Percentiles rank a stretch among this genome's conserved stretches.
Evolutionary conservation across 352 stramenopile genomes (phyloP).

Genomic region (Globisporangium perplexum): DNA sequence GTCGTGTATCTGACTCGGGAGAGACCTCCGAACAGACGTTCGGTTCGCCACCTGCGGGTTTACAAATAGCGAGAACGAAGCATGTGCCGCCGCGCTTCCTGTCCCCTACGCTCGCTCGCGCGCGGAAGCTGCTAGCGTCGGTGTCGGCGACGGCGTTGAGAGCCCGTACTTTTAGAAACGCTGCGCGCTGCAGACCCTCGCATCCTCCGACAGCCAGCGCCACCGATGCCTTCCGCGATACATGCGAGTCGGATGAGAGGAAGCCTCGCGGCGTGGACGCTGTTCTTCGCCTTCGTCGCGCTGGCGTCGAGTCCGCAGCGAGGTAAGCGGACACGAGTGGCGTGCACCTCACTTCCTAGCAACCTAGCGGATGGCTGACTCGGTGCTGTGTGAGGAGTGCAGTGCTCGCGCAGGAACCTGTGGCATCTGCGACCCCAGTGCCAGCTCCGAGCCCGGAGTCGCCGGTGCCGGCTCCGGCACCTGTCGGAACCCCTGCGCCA

Average conservation of each 20-base stretch:
- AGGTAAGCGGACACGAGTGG: conserved; percentile 1
- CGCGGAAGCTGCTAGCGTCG: no score
- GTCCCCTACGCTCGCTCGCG: no score
- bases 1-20: no score
- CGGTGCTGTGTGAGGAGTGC: neutral
- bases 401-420: conserved; percentile 8
- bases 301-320: conserved; percentile 1
- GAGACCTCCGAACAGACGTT: no score
- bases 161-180: neutral
- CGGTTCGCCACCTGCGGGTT: no score
- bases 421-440: neutral
- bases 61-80: no score
- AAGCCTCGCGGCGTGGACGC: conserved; percentile 5
- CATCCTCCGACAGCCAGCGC: no score
- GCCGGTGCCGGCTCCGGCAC: neutral
- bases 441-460: neutral
- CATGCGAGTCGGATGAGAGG: no score
- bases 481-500: neutral
- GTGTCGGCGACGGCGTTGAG: neutral
- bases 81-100: no score
- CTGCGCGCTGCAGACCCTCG: no score
- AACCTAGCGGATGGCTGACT: neutral
- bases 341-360: neutral
- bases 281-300: conserved; percentile 3
- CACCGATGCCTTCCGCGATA: no score